Conservation (phyloP, 371 early-diverging fungal genomes). For the Zychaea mexicana region DNA sequence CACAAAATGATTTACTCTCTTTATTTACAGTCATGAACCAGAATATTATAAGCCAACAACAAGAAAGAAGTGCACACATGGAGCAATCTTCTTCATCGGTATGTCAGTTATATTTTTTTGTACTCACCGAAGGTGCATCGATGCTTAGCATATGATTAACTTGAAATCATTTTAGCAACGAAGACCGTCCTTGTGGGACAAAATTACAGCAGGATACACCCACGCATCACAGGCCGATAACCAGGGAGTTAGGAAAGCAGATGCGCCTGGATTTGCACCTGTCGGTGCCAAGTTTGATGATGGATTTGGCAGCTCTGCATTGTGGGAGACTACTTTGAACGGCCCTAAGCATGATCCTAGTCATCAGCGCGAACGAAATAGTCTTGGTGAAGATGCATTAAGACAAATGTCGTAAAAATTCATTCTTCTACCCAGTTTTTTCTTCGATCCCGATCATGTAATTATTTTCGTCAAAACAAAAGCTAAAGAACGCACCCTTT, state of each 20-base stretch:
- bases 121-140: too few relatives aligned
- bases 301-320: slow-evolving; percentile 11
- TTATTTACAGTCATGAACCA: not conserved
- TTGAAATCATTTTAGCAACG: not conserved
- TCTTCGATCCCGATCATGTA: too few relatives aligned
- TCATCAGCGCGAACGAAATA: not conserved
- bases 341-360: not conserved
- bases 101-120: not conserved
- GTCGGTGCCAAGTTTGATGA: slow-evolving; percentile 12
- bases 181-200: slow-evolving; percentile 5
- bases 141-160: too few relatives aligned
- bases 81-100: not conserved
- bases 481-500: too few relatives aligned
- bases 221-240: not conserved
- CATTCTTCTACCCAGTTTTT: too few relatives aligned
- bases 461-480: too few relatives aligned
- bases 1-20: too few relatives aligned
- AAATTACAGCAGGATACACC: not conserved
- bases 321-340: not conserved
- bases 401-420: slow-evolving; percentile 9
- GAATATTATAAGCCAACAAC: not conserved
- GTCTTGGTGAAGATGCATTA: slow-evolving; percentile 6
- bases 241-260: not conserved
- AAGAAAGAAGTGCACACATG: not conserved
- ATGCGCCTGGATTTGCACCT: slow-evolving; percentile 3